phyloP scores from a whole-genome alignment of 192 early-diverging fungal species.

The Backusella mclennaniae region DNA sequence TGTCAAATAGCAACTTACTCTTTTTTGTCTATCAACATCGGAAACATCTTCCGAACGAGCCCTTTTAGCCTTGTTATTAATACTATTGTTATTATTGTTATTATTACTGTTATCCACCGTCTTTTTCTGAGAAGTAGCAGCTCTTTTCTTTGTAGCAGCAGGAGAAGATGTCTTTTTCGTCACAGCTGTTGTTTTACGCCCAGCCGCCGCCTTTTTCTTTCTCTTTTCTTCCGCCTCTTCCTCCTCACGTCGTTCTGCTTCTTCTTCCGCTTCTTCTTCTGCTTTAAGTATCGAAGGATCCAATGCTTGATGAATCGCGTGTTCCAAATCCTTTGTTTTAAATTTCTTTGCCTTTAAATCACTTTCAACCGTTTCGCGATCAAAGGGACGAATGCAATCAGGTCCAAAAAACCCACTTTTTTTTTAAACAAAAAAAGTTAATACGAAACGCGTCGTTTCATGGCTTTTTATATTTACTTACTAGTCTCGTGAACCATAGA shows the following conservation, averaged over 20 bases:
- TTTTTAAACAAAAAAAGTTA: not conserved
- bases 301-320: constrained; percentile 32
- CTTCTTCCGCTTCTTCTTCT: constrained; percentile 29
- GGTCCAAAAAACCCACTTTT: constrained; percentile 39
- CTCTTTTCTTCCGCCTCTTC: constrained; percentile 8
- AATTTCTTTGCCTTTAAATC: constrained; percentile 41
- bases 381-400: constrained; percentile 37
- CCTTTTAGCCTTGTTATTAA: not conserved
- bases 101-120: not conserved
- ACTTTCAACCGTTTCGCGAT: constrained; percentile 22
- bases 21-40: not conserved
- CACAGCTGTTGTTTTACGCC: not conserved
- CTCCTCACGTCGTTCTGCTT: constrained; percentile 14
- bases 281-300: constrained; percentile 27
- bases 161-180: not conserved
- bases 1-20: not conserved
- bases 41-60: not conserved
- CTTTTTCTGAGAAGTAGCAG: not conserved
- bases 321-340: constrained; percentile 36
- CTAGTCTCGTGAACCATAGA: constrained; percentile 46
- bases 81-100: not conserved
- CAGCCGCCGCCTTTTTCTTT: not conserved
- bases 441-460: not conserved
- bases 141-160: constrained; percentile 5
- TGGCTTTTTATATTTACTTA: constrained; percentile 24